A percentile compares a stretch with the other conserved stretches of the same genome.
Evolutionary conservation across 2,329 filamentous ascomycete species (phyloP).

Genomic region (Epichloe typhina): DNA sequence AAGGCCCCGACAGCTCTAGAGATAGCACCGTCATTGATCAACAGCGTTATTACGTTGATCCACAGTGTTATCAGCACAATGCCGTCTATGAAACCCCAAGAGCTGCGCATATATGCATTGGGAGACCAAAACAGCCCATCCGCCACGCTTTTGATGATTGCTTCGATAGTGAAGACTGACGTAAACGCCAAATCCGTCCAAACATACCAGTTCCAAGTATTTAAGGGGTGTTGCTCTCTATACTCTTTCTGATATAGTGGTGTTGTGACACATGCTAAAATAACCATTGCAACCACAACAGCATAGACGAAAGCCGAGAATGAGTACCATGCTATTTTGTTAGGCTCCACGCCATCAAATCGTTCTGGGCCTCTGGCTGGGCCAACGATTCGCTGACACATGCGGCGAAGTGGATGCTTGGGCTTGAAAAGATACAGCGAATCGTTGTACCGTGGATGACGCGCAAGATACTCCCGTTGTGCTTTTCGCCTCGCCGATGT

Average conservation of each 20-base stretch:
- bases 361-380: constrained; percentile 78
- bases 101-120: constrained; percentile 91
- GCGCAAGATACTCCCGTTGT: constrained; percentile 78
- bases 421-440: constrained; percentile 79
- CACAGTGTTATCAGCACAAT: constrained; percentile 85
- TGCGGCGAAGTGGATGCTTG: constrained; percentile 59
- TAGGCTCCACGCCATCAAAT: constrained; percentile 80
- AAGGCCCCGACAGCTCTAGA: constrained; percentile 90
- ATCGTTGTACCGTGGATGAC: constrained; percentile 84
- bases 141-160: constrained; percentile 81
- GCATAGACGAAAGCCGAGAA: constrained; percentile 92
- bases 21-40: constrained; percentile 70
- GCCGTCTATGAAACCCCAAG: constrained; percentile 93
- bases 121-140: constrained; percentile 95
- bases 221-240: constrained; percentile 47
- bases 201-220: constrained; percentile 76
- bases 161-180: constrained; percentile 72
- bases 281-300: constrained; percentile 93
- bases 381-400: constrained; percentile 84
- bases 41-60: constrained; percentile 80
- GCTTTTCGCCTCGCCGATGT: constrained; percentile 72
- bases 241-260: constrained; percentile 89
- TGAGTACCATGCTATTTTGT: constrained; percentile 78
- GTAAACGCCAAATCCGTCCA: constrained; percentile 90
- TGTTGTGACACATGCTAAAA: constrained; percentile 87